phyloP scores from a whole-genome alignment of 805 yeast genomes.

The Schwanniomyces occidentalis region DNA sequence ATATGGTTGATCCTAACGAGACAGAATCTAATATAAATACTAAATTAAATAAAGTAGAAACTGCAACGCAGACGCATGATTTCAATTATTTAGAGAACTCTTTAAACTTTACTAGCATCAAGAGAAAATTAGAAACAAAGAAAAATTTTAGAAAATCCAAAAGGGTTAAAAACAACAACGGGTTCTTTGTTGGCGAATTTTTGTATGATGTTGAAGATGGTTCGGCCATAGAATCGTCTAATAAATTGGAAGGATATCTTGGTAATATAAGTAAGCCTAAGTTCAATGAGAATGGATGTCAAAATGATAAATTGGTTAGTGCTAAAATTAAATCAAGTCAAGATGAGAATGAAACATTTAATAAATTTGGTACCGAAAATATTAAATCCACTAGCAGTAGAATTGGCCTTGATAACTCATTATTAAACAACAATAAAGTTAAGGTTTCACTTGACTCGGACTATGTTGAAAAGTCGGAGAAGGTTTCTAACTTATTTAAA shows the following conservation, averaged over 20 bases:
- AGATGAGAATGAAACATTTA: conserved; percentile 10
- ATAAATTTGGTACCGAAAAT: conserved; percentile 10
- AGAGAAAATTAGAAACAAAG: conserved; percentile 12
- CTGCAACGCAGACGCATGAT: conserved; percentile 43
- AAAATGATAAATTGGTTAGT: neutral
- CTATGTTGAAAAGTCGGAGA: conserved; percentile 23
- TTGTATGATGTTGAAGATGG: conserved; percentile 29
- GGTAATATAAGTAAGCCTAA: conserved; percentile 33
- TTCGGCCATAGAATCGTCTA: conserved; percentile 9
- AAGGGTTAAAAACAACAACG: conserved; percentile 19
- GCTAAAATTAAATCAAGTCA: conserved; percentile 1
- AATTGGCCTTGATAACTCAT: conserved; percentile 18
- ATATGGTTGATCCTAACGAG: conserved; percentile 43
- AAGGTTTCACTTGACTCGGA: conserved; percentile 27
- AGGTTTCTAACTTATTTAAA: conserved; percentile 29
- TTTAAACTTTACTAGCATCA: conserved; percentile 25
- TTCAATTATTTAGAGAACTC: conserved; percentile 25
- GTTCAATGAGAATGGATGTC: conserved; percentile 22
- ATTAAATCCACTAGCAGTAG: conserved; percentile 15
- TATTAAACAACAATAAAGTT: conserved; percentile 12
- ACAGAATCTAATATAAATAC: conserved; percentile 21
- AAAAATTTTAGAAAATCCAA: conserved; percentile 9
- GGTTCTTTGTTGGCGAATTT: conserved; percentile 38
- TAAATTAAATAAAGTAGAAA: conserved; percentile 33
- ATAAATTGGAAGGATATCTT: conserved; percentile 32